Base-by-base conservation (phyloP, 1,139 yeast genomes). In the Lipomyces yarrowii region DNA sequence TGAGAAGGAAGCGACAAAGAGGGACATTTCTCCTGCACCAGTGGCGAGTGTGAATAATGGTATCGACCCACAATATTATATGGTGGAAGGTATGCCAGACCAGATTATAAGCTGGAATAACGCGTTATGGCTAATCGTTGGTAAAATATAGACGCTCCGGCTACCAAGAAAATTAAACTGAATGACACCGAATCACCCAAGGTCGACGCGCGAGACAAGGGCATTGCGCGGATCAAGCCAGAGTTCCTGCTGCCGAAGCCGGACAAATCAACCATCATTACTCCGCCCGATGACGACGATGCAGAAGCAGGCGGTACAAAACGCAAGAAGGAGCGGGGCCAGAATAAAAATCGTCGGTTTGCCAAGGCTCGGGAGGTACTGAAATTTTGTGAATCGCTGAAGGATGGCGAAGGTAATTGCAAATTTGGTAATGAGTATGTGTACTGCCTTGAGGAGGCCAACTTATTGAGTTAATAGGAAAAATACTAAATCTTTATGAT, bases 311-410 rank as follows among this genome's bases (percentile, higher is more conserved):
- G 81, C 71, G 80, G 77, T 59, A 76, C 76, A 51, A 84, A 83
- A 67, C 78, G 80, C 58, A 83, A 85, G 76, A 84, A 84, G 78
- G 77, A 79, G 67, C 82, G 93, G 62, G 99, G 99, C 0, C 98
- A 94, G 79, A 94, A 94, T 78, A 93, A 94, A 77, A 86, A 87
- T 71, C 83, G 99, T 73, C 94, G 90, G 71, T 82, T 92, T 72
- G 84, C 83, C 66, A 97, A 91, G 77, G 82, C 79, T 33, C 86
- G 84, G 67, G 97, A 89, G 69, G 82, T 82, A 6, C 78, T 90
- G 61, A 84, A 87, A 73, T 78, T 93, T 62, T 94, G 98, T 78
- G 73, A 74, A 77, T 79, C 64, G 86, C 86, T 74, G 89, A 51
- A 80, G 75, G 67, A 67, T 6, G 65, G 59, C 13, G 72, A 67